Evolutionary conservation across 495 filamentous ascomycete species (phyloP), one percentile per base, ranked within the genome.

Genomic region (Penicillium fimorum): DNA sequence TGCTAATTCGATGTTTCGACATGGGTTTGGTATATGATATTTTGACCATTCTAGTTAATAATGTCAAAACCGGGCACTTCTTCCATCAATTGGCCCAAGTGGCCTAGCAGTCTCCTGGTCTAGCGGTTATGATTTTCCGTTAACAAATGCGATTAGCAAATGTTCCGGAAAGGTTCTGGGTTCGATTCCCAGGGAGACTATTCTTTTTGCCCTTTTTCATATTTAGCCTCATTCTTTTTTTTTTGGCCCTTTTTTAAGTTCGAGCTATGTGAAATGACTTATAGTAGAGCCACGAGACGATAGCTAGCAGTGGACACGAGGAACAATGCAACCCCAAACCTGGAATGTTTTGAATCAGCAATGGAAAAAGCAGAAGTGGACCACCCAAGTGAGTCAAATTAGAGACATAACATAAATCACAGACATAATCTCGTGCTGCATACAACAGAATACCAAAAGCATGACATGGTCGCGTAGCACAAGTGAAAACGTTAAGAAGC

Each of bases 181-280:
- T 62, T 62, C 59, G 55, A 62, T 62, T 58, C 59, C 58, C 59
- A 62, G 52, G 38, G 45, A 50, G 53, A 61, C 58, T 50, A 62
- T 62, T 48, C 54, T 61, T 62, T 60, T 60, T 27, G n/a, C 42
- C 13, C 11, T n/a, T 41, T 30, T 37, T 59, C n/a, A 18, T 42
- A 12, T 38, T 22, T 15, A n/a, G 22, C 22, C 22, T 22, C 22
- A 22, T 22, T 12, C 13, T 20, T 42, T 43, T 52, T n/a, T 42
- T 52, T 37, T 29, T 38, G 13, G 9, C 9, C 10, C 5, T 13
- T 32, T 7, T 8, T n/a, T 8, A 17, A n/a, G 18, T 24, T 17
- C 40, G 0, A 43, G 4, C 22, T 32, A 27, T 18, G 13, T 46
- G 11, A 33, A 48, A 4, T 18, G 17, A 22, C 9, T 9, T 13